These are phyloP conservation scores for Isatis lusitanica DNA, from an alignment of 441 rosid species.

Conservation along the genomic window DNA sequence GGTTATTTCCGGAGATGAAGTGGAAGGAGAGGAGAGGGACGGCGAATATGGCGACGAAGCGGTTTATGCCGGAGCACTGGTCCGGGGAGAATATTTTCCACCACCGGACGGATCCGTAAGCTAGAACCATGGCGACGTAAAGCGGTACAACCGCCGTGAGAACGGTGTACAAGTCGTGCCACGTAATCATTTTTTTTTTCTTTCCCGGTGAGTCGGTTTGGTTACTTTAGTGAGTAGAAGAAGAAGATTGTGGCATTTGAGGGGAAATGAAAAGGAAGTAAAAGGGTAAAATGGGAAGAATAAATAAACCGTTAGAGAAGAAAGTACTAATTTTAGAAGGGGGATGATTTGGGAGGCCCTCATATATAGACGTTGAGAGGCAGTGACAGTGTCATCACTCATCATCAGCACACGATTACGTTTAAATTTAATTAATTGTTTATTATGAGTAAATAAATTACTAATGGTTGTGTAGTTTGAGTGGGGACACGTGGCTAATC, in stretches of 20 bases:
- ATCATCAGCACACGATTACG: slow-evolving; percentile 33
- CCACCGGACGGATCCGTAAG: slow-evolving; percentile 75
- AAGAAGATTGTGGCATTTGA: slow-evolving; percentile 20
- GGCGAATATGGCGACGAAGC: slow-evolving; percentile 68
- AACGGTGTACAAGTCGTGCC: slow-evolving; percentile 62
- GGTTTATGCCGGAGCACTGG: slow-evolving; percentile 76
- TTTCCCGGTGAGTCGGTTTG: not conserved
- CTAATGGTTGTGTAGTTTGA: not conserved
- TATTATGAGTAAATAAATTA: not conserved
- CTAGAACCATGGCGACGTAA: slow-evolving; percentile 72
- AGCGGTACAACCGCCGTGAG: slow-evolving; percentile 63
- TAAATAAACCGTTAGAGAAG: slow-evolving; percentile 48
- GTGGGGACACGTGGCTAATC: slow-evolving; percentile 28
- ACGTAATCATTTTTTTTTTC: slow-evolving; percentile 43
- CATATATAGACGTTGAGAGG: slow-evolving; percentile 20
- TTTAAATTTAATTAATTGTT: not conserved
- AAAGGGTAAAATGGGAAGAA: slow-evolving; percentile 38
- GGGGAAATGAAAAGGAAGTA: not conserved
- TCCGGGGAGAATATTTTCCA: slow-evolving; percentile 70
- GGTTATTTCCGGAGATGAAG: slow-evolving; percentile 62
- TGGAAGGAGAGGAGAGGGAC: slow-evolving; percentile 74
- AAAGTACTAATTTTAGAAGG: not conserved
- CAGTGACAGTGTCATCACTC: slow-evolving; percentile 23
- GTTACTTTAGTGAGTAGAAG: not conserved
- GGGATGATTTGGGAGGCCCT: not conserved